These are phyloP conservation scores for Massariosphaeria phaeospora DNA, from an alignment of 495 filamentous ascomycete genomes.

Conservation along the genomic window DNA sequence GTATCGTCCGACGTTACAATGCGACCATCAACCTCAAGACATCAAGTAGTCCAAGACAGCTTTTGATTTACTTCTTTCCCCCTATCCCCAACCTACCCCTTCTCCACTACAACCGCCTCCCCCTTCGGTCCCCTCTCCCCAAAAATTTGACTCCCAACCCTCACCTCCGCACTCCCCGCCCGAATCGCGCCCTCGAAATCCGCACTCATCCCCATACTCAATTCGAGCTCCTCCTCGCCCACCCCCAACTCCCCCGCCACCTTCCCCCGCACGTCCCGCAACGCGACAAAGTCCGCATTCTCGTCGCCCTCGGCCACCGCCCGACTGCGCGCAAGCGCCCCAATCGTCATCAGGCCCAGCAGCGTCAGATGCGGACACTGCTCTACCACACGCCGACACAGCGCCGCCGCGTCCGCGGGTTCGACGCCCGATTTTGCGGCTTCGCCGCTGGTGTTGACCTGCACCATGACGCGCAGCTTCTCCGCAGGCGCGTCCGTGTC, in stretches of 20 bases:
- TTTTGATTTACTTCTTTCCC: background rate
- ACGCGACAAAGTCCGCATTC: slow-evolving; percentile 80
- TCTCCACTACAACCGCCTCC: slow-evolving; percentile 55
- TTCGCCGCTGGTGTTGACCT: slow-evolving; percentile 93
- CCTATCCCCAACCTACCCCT: slow-evolving; percentile 9
- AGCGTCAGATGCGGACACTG: slow-evolving; percentile 68
- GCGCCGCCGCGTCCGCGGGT: slow-evolving; percentile 51
- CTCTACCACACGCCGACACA: slow-evolving; percentile 63
- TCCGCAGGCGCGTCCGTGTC: slow-evolving; percentile 27
- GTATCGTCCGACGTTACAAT: too few relatives aligned
- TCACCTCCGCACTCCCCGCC: slow-evolving; percentile 83
- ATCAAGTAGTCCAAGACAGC: too few relatives aligned
- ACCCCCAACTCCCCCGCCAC: slow-evolving; percentile 51
- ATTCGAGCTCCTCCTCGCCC: slow-evolving; percentile 48
- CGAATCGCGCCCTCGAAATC: slow-evolving; percentile 89
- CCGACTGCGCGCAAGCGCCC: slow-evolving; percentile 77
- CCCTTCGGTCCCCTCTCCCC: slow-evolving; percentile 69
- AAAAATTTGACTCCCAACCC: slow-evolving; percentile 93
- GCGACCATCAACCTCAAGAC: too few relatives aligned
- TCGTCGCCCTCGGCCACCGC: slow-evolving; percentile 64
- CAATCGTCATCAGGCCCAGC: slow-evolving; percentile 92
- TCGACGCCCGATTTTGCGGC: slow-evolving; percentile 74
- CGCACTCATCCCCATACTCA: slow-evolving; percentile 84
- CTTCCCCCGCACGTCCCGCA: slow-evolving; percentile 66
- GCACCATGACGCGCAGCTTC: slow-evolving; percentile 70